Percentiles rank a stretch among this genome's conserved stretches.
These are phyloP conservation scores for Elaeagnus macrophylla DNA, from an alignment of 306 rosid species.

Conservation along the genomic window DNA sequence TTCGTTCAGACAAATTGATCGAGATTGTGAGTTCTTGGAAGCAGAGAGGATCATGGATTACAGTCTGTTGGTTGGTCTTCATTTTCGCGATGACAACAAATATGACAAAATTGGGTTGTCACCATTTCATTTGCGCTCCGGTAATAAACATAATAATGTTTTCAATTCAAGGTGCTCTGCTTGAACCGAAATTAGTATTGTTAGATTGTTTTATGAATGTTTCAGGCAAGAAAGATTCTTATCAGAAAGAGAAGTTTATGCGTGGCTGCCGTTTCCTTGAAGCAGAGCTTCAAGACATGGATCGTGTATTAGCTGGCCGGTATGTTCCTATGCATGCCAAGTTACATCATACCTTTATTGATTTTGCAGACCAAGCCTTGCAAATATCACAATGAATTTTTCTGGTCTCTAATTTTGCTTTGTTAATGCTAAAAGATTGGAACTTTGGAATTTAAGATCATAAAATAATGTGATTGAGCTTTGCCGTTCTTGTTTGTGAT, in stretches of 20 bases:
- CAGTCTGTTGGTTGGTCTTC: slow-evolving; percentile 91
- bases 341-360: neutral
- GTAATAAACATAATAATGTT: slow-evolving; percentile 25
- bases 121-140: slow-evolving; percentile 74
- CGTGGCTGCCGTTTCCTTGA: slow-evolving; percentile 89
- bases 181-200: neutral
- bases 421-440: neutral
- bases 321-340: slow-evolving; percentile 24
- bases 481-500: slow-evolving; percentile 10
- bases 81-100: slow-evolving; percentile 67
- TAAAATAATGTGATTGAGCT: neutral
- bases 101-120: slow-evolving; percentile 80
- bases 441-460: neutral
- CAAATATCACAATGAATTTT: neutral
- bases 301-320: slow-evolving; percentile 84
- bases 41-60: slow-evolving; percentile 95
- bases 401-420: neutral
- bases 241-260: slow-evolving; percentile 82
- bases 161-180: no score
- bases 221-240: slow-evolving; percentile 68
- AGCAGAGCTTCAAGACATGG: slow-evolving; percentile 93
- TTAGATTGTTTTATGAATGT: slow-evolving; percentile 16
- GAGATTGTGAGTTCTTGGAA: slow-evolving; percentile 88
- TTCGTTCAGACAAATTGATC: slow-evolving; percentile 67
- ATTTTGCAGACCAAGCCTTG: neutral